Percentiles rank a stretch among this genome's conserved stretches.
These are phyloP conservation scores for Cudoniella acicularis DNA, from an alignment of 495 filamentous ascomycete species.

Conservation along the genomic window DNA sequence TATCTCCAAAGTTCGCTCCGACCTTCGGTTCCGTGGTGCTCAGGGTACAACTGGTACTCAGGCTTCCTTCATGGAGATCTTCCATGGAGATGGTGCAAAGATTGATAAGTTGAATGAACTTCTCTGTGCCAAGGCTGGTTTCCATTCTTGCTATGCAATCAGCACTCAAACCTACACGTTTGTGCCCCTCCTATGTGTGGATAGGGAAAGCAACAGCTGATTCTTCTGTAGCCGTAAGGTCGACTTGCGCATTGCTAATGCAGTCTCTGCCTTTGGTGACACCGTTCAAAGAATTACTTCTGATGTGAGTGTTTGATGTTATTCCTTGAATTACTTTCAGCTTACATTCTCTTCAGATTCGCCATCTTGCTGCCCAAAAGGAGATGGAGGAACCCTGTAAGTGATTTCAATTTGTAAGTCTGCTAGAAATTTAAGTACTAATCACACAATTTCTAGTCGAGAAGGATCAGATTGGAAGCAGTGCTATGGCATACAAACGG, in stretches of 20 bases:
- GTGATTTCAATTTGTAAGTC: too few species aligned
- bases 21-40: conserved; percentile 79
- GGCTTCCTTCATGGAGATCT: conserved; percentile 52
- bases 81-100: conserved; percentile 75
- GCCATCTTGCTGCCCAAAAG: conserved; percentile 70
- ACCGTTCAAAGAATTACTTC: conserved; percentile 71
- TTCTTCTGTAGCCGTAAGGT: conserved; percentile 80
- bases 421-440: background rate
- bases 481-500: conserved; percentile 77
- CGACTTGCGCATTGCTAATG: conserved; percentile 76
- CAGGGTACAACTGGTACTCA: conserved; percentile 75
- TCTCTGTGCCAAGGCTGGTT: conserved; percentile 81
- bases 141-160: conserved; percentile 66
- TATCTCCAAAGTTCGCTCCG: conserved; percentile 68
- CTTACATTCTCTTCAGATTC: conserved; percentile 12
- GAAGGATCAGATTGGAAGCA: conserved; percentile 63
- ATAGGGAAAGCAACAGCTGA: background rate
- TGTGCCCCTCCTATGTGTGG: background rate
- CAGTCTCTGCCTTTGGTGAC: conserved; percentile 75
- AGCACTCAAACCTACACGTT: conserved; percentile 52
- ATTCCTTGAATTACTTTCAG: background rate
- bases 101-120: conserved; percentile 74
- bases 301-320: conserved; percentile 52
- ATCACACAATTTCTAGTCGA: conserved; percentile 43
- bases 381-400: conserved; percentile 82